Percentiles rank a stretch among this genome's conserved stretches.
phyloP scores from a whole-genome alignment of 306 rosid genomes.

The Chamaecrista fasciculata region DNA sequence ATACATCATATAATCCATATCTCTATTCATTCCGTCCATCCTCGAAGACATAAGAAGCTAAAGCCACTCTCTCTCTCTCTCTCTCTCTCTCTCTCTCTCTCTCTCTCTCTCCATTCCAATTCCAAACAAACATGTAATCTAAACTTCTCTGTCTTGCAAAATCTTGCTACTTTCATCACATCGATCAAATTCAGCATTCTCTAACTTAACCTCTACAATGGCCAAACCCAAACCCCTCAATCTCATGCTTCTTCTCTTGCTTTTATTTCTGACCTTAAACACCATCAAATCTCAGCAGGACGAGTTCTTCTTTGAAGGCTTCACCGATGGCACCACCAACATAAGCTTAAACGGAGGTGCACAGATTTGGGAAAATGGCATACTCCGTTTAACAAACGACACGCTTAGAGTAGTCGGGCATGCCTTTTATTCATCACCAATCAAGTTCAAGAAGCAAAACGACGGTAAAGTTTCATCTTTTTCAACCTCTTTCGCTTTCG shows the following conservation, averaged over 20 bases:
- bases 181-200: too few relatives aligned
- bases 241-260: conserved; percentile 24
- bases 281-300: conserved; percentile 15
- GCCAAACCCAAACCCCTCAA: too few relatives aligned
- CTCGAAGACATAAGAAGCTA: too few relatives aligned
- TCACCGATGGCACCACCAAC: conserved; percentile 25
- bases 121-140: not conserved
- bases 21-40: too few relatives aligned
- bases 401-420: conserved; percentile 30
- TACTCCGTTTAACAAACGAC: conserved; percentile 38
- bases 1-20: too few relatives aligned
- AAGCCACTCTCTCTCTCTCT: too few relatives aligned
- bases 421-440: conserved; percentile 40
- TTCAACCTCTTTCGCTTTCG: conserved; percentile 44
- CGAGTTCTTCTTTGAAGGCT: conserved; percentile 38
- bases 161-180: too few relatives aligned
- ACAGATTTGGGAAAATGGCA: conserved; percentile 29
- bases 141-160: too few relatives aligned
- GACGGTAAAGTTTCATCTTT: conserved; percentile 32
- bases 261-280: conserved; percentile 27
- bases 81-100: too few relatives aligned
- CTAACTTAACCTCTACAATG: conserved; percentile 31
- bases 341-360: conserved; percentile 43
- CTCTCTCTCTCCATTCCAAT: not conserved
- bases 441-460: conserved; percentile 35